These are phyloP conservation scores for Naganishia friedmannii DNA, from an alignment of 768 basidiomycete genomes.

Conservation along the genomic window DNA sequence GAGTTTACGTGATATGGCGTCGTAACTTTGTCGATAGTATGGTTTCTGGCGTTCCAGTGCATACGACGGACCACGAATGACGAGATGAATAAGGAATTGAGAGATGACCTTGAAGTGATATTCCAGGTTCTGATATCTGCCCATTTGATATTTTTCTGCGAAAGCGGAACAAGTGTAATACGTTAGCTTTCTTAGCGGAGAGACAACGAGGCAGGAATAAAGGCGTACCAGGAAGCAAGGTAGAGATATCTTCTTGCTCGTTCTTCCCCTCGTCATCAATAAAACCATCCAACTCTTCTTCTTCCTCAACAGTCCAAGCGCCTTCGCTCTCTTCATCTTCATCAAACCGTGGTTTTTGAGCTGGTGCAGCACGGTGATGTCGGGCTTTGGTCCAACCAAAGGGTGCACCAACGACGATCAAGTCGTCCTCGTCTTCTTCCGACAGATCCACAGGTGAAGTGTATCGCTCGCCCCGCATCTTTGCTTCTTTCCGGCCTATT, in stretches of 20 bases:
- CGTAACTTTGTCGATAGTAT: constrained; percentile 43
- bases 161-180: constrained; percentile 61
- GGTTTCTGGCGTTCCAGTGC: constrained; percentile 33
- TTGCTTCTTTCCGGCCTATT: constrained; percentile 22
- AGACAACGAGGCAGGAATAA: constrained; percentile 68
- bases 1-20: constrained; percentile 55
- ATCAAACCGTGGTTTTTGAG: constrained; percentile 52
- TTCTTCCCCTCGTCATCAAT: constrained; percentile 53
- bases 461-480: constrained; percentile 4
- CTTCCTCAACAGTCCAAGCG: constrained; percentile 32
- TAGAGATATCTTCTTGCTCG: constrained; percentile 37
- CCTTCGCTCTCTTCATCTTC: constrained; percentile 62
- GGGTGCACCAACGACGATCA: neutral
- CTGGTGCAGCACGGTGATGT: neutral
- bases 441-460: constrained; percentile 7
- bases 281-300: constrained; percentile 41
- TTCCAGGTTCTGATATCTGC: constrained; percentile 68
- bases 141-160: constrained; percentile 75
- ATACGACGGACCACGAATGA: constrained; percentile 54
- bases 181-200: constrained; percentile 65
- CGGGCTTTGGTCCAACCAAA: neutral
- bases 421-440: neutral
- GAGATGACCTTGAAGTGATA: constrained; percentile 84
- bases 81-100: constrained; percentile 80
- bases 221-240: constrained; percentile 49